Evolutionary conservation across 805 yeast species (phyloP).

Genomic region (Cyberlindnera euphorbiae): DNA sequence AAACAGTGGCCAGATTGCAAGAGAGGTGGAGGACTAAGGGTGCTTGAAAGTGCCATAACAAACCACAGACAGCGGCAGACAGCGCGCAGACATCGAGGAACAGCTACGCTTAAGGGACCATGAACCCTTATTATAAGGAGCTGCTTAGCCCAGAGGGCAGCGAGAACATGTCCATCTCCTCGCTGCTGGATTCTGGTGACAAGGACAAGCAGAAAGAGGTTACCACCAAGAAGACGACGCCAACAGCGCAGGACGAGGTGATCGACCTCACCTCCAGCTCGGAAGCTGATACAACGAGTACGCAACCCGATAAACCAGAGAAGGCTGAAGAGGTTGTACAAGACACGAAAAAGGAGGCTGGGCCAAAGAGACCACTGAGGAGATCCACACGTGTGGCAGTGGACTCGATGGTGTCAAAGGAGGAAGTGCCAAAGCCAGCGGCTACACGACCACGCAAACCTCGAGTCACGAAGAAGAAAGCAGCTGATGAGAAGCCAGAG

Average conservation of each 20-base stretch:
- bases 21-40: too few relatives aligned
- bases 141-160: neutral
- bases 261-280: neutral
- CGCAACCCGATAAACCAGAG: too few relatives aligned
- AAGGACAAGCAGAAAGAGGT: neutral
- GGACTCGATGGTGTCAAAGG: slow-evolving; percentile 7
- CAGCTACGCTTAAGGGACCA: too few relatives aligned
- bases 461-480: slow-evolving; percentile 1
- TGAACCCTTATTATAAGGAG: slow-evolving; percentile 2
- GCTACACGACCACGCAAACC: neutral
- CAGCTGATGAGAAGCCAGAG: too few relatives aligned
- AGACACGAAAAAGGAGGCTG: neutral
- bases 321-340: neutral
- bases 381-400: slow-evolving; percentile 10
- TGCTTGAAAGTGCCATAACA: too few relatives aligned
- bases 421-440: slow-evolving; percentile 1
- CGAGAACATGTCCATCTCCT: slow-evolving; percentile 12
- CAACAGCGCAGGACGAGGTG: neutral
- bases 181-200: slow-evolving; percentile 6
- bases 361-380: slow-evolving; percentile 5
- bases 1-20: too few relatives aligned
- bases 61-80: too few relatives aligned
- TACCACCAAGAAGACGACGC: neutral
- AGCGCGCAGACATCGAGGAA: too few relatives aligned
- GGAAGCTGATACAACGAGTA: too few relatives aligned